Evolutionary conservation across 768 basidiomycete genomes (phyloP), one percentile per base, ranked within the genome.

Genomic region (Xerocomus spinulosus): DNA sequence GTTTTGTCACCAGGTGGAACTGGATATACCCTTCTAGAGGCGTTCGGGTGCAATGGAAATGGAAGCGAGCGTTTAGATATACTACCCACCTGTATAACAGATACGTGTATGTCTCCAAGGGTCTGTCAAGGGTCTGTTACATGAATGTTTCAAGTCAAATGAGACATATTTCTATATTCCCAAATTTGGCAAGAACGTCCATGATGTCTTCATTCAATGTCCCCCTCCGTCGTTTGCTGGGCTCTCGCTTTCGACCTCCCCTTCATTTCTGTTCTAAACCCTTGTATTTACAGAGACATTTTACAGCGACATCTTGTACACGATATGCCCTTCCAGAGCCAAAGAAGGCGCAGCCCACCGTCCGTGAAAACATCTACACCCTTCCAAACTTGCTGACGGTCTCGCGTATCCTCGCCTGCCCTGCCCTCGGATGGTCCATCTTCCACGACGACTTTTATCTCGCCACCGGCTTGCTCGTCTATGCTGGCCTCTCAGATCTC

Each of bases 401-500:
- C 20, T 92, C 92, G 2, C 80, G 96, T 37, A 94, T 99, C 56
- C 57, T 82, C 14, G 81, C 95, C 0, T 96, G 93, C 62, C 96
- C 96, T 9, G 73, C 87, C 12, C 78, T 99, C n/a, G 95, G 90
- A 5, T 96, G 87, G 80, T 81, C 85, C 24, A 87, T 98, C 47
- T 59, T 97, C 30, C 70, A 92, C 30, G 85, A 84, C 48, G 77
- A 96, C 60, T 93, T 88, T 60, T 66, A 76, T 35, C 71, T 85
- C 42, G 94, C 96, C 14, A 91, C 93, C 0, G 78, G 81, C 3
- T 66, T 99, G 20, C 77, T 99, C 13, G 80, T 87, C 8, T 94
- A 92, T 59, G 93, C 94, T 1, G 93, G 94, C n/a, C 69, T 93
- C 46, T 91, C 91, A 5, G 96, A 98, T 68, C 69, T 85, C 75